Conservation (phyloP, 768 basidiomycete genomes). For the Candolleomyces eurysporus region DNA sequence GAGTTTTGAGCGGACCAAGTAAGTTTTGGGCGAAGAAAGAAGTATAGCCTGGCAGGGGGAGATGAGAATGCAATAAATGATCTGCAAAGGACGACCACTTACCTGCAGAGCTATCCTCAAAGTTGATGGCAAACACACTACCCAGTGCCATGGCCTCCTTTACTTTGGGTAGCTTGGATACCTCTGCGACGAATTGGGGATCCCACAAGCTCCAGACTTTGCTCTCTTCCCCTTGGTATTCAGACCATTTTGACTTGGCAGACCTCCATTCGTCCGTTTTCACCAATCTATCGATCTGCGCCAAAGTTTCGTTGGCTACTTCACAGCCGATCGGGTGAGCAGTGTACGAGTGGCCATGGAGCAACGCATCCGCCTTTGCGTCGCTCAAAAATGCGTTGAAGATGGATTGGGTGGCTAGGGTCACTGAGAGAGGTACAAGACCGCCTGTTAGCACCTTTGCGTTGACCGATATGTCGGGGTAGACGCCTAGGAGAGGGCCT, state of each 20-base stretch:
- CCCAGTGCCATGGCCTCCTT: conserved; percentile 85
- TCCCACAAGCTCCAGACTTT: conserved; percentile 89
- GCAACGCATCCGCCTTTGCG: conserved; percentile 77
- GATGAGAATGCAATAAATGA: background rate
- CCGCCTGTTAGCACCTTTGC: conserved; percentile 96
- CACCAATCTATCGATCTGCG: conserved; percentile 54
- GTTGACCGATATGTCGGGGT: conserved; percentile 87
- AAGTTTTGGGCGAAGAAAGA: conserved; percentile 65
- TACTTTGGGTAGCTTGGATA: conserved; percentile 59
- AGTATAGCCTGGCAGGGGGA: conserved; percentile 41
- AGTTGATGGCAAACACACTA: conserved; percentile 76
- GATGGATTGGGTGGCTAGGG: conserved; percentile 76
- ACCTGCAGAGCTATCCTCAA: conserved; percentile 61
- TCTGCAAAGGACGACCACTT: conserved; percentile 13
- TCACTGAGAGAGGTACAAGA: conserved; percentile 80
- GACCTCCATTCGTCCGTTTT: conserved; percentile 53
- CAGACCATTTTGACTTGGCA: conserved; percentile 61
- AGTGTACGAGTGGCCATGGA: conserved; percentile 96
- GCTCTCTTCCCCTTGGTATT: conserved; percentile 15
- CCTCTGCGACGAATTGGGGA: conserved; percentile 57
- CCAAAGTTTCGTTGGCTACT: conserved; percentile 80
- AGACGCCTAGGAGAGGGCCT: conserved; percentile 61
- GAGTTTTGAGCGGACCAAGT: conserved; percentile 48
- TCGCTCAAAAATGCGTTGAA: conserved; percentile 78
- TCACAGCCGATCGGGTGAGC: conserved; percentile 93